phyloP scores from a whole-genome alignment of 352 stramenopile genomes.

The Globisporangium spiculum region DNA sequence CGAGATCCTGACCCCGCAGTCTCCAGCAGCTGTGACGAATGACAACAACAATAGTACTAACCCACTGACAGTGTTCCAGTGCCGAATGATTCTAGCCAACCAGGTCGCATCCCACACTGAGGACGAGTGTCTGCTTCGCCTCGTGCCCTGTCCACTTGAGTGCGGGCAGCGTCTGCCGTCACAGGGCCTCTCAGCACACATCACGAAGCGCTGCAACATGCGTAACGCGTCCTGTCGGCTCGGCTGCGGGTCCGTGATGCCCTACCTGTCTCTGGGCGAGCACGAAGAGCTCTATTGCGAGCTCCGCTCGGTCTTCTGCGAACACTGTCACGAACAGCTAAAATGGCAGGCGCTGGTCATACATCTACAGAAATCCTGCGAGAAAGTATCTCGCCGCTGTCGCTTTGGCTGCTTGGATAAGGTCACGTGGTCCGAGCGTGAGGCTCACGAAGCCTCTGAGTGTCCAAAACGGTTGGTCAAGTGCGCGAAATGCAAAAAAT shows the following conservation, averaged over 20 bases:
- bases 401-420: conserved; percentile 38
- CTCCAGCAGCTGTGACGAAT: neutral
- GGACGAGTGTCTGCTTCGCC: conserved; percentile 41
- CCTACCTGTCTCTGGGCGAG: conserved; percentile 34
- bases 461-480: conserved; percentile 69
- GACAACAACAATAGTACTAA: neutral
- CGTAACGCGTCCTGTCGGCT: conserved; percentile 58
- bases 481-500: conserved; percentile 42
- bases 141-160: conserved; percentile 55
- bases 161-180: conserved; percentile 59
- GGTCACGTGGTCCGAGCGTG: conserved; percentile 25
- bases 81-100: conserved; percentile 20
- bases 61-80: conserved; percentile 22
- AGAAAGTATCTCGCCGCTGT: conserved; percentile 39
- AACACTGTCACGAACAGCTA: conserved; percentile 44
- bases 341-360: conserved; percentile 22
- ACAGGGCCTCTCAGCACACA: conserved; percentile 33
- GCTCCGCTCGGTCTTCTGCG: conserved; percentile 43
- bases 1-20: conserved; percentile 24
- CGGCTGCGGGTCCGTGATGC: conserved; percentile 51
- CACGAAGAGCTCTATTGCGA: conserved; percentile 57
- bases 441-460: conserved; percentile 32
- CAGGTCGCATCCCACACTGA: conserved; percentile 23
- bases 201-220: conserved; percentile 57
- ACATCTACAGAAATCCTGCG: conserved; percentile 42